Evolutionary conservation across 768 basidiomycete genomes (phyloP).

Genomic region (Mycena albidolilacea): DNA sequence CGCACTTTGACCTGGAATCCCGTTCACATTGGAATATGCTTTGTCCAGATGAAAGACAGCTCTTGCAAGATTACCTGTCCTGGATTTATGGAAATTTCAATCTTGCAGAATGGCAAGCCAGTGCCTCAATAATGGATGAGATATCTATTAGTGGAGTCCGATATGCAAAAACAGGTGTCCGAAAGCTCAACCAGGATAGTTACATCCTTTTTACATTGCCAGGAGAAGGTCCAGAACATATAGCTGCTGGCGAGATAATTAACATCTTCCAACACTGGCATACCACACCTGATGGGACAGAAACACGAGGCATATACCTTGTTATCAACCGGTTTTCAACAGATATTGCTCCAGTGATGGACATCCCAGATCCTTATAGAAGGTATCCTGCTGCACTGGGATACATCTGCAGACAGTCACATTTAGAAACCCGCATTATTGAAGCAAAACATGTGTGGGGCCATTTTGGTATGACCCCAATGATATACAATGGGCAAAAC

Average conservation of each 20-base stretch:
- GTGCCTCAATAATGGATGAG: slow-evolving; percentile 19
- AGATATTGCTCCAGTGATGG: background rate
- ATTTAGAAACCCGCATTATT: background rate
- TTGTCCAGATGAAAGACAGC: background rate
- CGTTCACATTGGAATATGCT: slow-evolving; percentile 7
- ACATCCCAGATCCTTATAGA: too few relatives aligned
- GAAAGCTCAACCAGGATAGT: slow-evolving; percentile 1
- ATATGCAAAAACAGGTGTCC: background rate
- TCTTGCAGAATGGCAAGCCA: background rate
- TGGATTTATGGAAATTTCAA: background rate
- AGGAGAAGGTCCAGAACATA: too few relatives aligned
- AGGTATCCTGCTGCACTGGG: background rate
- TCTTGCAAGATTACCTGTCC: background rate
- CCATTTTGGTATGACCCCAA: background rate
- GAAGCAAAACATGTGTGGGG: background rate
- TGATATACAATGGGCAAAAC: background rate
- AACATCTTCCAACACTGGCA: slow-evolving; percentile 8
- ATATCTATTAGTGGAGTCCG: background rate
- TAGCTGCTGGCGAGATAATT: background rate
- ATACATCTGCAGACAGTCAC: background rate
- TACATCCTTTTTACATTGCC: slow-evolving; percentile 7
- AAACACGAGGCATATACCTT: background rate
- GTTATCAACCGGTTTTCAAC: background rate
- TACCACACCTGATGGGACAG: background rate
- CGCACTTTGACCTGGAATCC: slow-evolving; percentile 6